A percentile compares a stretch with the other conserved stretches of the same genome.
Evolutionary conservation across 495 filamentous ascomycete genomes (phyloP).

Genomic region (Chaetomidium leptoderma): DNA sequence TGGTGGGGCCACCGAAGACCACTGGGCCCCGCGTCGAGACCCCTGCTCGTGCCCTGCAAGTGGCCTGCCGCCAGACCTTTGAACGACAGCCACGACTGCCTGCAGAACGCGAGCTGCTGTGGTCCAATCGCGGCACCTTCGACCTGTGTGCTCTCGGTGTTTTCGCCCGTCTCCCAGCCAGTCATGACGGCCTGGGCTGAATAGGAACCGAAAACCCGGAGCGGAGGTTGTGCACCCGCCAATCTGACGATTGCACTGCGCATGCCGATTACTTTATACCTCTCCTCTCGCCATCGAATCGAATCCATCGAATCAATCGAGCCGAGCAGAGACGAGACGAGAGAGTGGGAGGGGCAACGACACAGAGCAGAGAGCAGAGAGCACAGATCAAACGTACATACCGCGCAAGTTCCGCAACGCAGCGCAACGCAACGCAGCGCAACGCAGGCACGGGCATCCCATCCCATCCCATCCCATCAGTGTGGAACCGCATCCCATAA

Average conservation of each 20-base stretch:
- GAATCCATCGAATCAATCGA: slow-evolving; percentile 7
- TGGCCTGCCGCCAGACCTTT: slow-evolving; percentile 25
- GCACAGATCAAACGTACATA: too few species aligned
- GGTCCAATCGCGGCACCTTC: slow-evolving; percentile 29
- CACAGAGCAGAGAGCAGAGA: too few species aligned
- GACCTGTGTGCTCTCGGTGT: slow-evolving; percentile 5
- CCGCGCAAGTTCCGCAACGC: too few species aligned
- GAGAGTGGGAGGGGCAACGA: not conserved
- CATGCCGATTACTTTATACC: slow-evolving; percentile 1
- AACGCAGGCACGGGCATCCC: slow-evolving; percentile 5
- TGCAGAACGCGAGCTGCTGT: slow-evolving; percentile 33
- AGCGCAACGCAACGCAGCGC: slow-evolving; percentile 4
- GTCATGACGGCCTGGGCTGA: slow-evolving; percentile 15
- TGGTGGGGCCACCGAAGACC: not conserved
- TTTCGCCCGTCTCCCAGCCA: slow-evolving; percentile 18
- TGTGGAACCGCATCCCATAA: slow-evolving; percentile 14
- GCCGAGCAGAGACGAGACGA: not conserved
- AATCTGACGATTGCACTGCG: slow-evolving; percentile 25
- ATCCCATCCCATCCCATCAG: too few species aligned
- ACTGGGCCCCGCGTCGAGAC: not conserved
- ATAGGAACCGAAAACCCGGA: slow-evolving; percentile 20
- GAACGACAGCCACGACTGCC: slow-evolving; percentile 39
- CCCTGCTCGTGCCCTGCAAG: slow-evolving; percentile 20
- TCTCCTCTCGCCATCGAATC: not conserved
- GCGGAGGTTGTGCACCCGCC: slow-evolving; percentile 24